A percentile compares a stretch with the other conserved stretches of the same genome.
Conservation (phyloP, 257 asterid species). For the Gentiana dahurica region DNA sequence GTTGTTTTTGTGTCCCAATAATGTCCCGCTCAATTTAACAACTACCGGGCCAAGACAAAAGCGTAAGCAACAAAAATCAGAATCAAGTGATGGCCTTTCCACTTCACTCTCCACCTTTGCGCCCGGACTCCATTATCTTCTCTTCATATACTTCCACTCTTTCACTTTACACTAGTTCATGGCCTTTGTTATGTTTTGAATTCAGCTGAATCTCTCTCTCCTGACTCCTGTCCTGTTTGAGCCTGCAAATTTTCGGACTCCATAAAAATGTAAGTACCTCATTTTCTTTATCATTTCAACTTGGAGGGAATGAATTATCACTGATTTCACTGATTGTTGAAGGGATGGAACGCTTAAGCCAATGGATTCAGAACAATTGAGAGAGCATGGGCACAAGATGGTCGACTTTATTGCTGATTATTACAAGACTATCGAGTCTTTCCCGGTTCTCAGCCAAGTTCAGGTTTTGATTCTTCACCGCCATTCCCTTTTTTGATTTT, state of each 20-base stretch:
- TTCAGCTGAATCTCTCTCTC: too few species aligned
- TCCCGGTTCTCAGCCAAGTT: constrained; percentile 95
- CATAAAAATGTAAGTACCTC: constrained; percentile 6
- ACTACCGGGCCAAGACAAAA: neutral
- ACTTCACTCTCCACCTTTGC: neutral
- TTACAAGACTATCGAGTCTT: constrained; percentile 64
- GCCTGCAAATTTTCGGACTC: neutral
- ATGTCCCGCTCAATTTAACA: too few species aligned
- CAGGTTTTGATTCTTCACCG: constrained; percentile 32
- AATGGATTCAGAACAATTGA: constrained; percentile 80
- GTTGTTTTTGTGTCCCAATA: too few species aligned
- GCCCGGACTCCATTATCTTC: neutral
- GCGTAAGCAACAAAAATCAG: neutral
- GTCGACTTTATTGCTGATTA: constrained; percentile 96
- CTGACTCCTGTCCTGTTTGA: neutral
- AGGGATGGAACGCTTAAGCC: constrained; percentile 77
- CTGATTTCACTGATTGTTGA: too few species aligned
- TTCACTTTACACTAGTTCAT: neutral
- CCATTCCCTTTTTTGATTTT: neutral
- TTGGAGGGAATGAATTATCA: neutral
- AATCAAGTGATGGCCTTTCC: neutral
- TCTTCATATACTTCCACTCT: neutral
- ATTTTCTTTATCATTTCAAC: neutral
- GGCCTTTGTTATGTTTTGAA: neutral
- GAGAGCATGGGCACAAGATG: constrained; percentile 84